Base-by-base conservation (phyloP, 108 stramenopile species). In the Licmophora abbreviata region DNA sequence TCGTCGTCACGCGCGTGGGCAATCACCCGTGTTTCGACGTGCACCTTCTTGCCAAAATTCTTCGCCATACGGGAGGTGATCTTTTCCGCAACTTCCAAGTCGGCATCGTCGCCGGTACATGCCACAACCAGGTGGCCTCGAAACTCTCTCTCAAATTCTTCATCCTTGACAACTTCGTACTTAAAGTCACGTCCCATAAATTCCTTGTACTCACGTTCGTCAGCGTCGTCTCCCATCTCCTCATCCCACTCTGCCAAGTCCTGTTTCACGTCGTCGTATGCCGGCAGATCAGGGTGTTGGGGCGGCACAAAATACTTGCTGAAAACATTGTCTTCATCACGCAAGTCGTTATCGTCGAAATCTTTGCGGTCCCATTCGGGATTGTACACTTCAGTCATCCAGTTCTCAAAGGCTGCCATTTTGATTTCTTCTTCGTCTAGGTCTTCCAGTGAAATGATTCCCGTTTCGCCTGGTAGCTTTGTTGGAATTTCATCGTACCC, bases 381-480 rank as follows among this genome's bases (percentile, higher is more conserved):
- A 46, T 85, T 83, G 72, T 85, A 91, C 1, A 91, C 88, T 41
- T 91, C 88, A 23, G 68, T 63, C 77, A 84, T 82, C 88, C 88
- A 91, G 28, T 74, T 73, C 42, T 84, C 77, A 54, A 86, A 76
- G 17, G 81, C 83, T 17, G 79, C 64, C 88, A 91, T 91, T 34
- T 83, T 77, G 20, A 81, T 63, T 53, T 91, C 88, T 49, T 91
- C 84, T 50, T 84, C 82, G 50, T 91, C 88, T 57, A 82, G 54
- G 4, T 75, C 65, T 45, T 81, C 88, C 14, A 86, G 57, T 10
- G 51, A 49, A 37, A 90, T 83, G 15, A 90, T 83, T 20, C 79
- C 79, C 12, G 81, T 85, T 49, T 85, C 83, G 12, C 60, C 58
- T 8, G 79, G 77, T 25, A 64, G 66, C 56, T 83, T 83, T 28